Base-by-base conservation (phyloP, 495 filamentous ascomycete genomes). In the Diplogelasinospora grovesii region DNA sequence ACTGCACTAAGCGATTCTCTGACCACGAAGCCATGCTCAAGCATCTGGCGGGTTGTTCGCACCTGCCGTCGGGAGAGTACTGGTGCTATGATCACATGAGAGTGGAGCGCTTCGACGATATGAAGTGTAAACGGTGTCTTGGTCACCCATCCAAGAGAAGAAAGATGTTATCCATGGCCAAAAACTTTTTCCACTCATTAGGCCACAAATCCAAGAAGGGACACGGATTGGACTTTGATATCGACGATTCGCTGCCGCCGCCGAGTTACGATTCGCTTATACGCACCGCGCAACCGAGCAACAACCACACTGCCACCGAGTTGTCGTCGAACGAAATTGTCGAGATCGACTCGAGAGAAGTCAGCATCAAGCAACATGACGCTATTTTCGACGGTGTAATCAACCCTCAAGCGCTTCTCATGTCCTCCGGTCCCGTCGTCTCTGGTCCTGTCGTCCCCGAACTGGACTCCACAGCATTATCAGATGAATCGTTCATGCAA, bases 31-130 rank as follows among this genome's bases (percentile, higher is more conserved):
- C 52, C 14, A 69, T 73, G 66, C 59, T 71, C 36, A 65, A 54
- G 43, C 69, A 70, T 26, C 48, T 71, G 3, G 58, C 56, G 25
- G 50, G 49, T 25, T 70, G 68, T 43, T 38, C 45, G 4, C 56
- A 64, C 45, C 65, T 73, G 21, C 45, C 62, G 33, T 59, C 56
- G 1, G 63, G 68, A 5, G 65, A 73, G 53, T 70, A 71, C 21
- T 50, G 64, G 52, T 73, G 68, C 46, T 69, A 66, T 45, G 60
- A 71, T 25, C 67, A 67, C 43, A 65, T 60, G 51, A 63, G 61
- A 37, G 53, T 69, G 39, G 69, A 73, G 48, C 62, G 63, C 22
- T 70, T 69, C 49, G 60, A 67, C 54, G 67, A 72, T 35, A 46
- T 60, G 23, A 67, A 64, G 55, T 69, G 65, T 53, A 65, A 61